Conservation (phyloP, 1,139 yeast genomes). For the Trichomonascaceae sp. region DNA sequence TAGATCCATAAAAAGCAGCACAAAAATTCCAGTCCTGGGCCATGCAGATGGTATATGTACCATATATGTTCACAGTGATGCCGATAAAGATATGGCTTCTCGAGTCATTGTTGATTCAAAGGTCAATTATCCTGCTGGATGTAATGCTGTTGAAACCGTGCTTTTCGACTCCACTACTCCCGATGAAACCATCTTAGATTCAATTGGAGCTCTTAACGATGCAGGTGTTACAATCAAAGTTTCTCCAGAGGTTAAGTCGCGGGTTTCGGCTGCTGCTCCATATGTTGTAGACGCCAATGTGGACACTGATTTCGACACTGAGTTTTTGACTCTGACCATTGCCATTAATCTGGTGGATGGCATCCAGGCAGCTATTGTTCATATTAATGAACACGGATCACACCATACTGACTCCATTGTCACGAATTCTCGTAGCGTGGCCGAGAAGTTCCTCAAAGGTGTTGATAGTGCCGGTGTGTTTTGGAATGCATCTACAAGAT, state of each 20-base stretch:
- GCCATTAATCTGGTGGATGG: slow-evolving; percentile 60
- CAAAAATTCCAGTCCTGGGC: slow-evolving; percentile 95
- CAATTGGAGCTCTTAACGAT: slow-evolving; percentile 45
- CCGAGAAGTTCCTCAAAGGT: slow-evolving; percentile 73
- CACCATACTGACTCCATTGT: slow-evolving; percentile 93
- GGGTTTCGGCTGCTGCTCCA: slow-evolving; percentile 16
- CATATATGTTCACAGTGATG: slow-evolving; percentile 69
- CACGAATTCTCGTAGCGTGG: slow-evolving; percentile 63
- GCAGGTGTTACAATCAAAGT: slow-evolving; percentile 73
- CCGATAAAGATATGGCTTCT: slow-evolving; percentile 69
- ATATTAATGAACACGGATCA: slow-evolving; percentile 86
- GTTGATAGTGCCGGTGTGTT: slow-evolving; percentile 97
- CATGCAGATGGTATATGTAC: slow-evolving; percentile 99
- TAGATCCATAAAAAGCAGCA: slow-evolving; percentile 70
- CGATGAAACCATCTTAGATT: slow-evolving; percentile 30
- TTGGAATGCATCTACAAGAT: slow-evolving; percentile 95
- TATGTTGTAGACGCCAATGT: slow-evolving; percentile 42
- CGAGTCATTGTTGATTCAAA: slow-evolving; percentile 77
- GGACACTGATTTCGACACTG: slow-evolving; percentile 68
- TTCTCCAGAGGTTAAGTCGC: slow-evolving; percentile 45
- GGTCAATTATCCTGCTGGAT: slow-evolving; percentile 96
- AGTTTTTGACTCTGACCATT: slow-evolving; percentile 74
- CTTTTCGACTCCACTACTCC: slow-evolving; percentile 34
- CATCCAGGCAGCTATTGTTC: slow-evolving; percentile 65
- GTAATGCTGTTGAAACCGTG: slow-evolving; percentile 78